Percentiles rank a stretch among this genome's conserved stretches.
phyloP scores from a whole-genome alignment of 2,329 filamentous ascomycete species.

The Phyllosticta capitalensis region DNA sequence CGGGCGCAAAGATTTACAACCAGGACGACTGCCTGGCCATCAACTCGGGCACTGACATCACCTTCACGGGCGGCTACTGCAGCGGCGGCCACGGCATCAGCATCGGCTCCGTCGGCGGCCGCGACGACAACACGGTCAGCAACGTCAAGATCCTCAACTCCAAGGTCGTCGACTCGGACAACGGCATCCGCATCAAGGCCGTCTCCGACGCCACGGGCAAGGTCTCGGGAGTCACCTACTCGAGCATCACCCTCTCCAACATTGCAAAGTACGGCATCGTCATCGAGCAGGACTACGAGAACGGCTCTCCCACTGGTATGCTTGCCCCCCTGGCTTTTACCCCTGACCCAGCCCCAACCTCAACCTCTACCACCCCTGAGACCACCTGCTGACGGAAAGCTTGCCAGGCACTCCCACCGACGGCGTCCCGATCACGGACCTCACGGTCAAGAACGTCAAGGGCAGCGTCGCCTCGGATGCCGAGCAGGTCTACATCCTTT shows the following conservation, averaged over 20 bases:
- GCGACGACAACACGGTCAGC: constrained; percentile 41
- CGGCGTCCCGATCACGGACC: constrained; percentile 38
- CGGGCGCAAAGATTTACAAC: constrained; percentile 38
- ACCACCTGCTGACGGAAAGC: too few species aligned
- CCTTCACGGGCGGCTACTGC: constrained; percentile 22
- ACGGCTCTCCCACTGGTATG: constrained; percentile 35
- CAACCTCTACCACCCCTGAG: too few species aligned
- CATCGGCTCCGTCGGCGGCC: constrained; percentile 45
- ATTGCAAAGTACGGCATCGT: constrained; percentile 44
- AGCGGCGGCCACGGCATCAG: constrained; percentile 43
- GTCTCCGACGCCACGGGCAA: constrained; percentile 42
- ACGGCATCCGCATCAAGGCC: constrained; percentile 47
- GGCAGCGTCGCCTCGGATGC: constrained; percentile 28
- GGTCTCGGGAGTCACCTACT: constrained; percentile 40
- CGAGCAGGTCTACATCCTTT: constrained; percentile 44
- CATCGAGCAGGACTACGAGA: constrained; percentile 44
- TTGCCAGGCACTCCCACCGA: constrained; percentile 38
- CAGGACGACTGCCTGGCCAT: constrained; percentile 48
- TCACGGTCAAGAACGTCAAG: constrained; percentile 33
- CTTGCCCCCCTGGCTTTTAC: too few species aligned
- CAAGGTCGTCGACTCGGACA: constrained; percentile 38
- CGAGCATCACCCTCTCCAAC: constrained; percentile 36
- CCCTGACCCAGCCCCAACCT: too few species aligned
- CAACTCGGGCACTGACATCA: constrained; percentile 37
- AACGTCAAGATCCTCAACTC: constrained; percentile 42